A percentile compares a stretch with the other conserved stretches of the same genome.
These are phyloP conservation scores for Cinnamomum micranthum DNA, from an alignment of 164 flowering plant genomes.

Conservation along the genomic window DNA sequence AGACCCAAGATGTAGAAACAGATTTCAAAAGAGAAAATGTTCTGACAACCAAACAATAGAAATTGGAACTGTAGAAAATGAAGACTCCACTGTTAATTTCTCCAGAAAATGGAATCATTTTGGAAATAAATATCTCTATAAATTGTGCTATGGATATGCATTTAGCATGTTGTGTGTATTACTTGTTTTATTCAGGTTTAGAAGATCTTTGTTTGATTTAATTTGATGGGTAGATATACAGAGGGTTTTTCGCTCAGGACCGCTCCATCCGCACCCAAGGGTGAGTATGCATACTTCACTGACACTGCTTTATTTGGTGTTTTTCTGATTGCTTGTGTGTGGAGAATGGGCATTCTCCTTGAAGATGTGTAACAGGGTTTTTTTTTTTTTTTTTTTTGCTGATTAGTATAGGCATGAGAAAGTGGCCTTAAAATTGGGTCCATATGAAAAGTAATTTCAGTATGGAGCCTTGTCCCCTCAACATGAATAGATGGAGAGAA, in stretches of 20 bases:
- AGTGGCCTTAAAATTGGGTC: not conserved
- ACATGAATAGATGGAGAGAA: not conserved
- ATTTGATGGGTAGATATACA: slow-evolving; percentile 62
- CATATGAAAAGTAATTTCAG: not conserved
- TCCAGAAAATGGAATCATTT: too few relatives aligned
- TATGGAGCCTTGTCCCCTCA: not conserved
- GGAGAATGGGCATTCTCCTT: not conserved
- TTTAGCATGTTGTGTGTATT: too few relatives aligned
- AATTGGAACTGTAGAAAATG: too few relatives aligned
- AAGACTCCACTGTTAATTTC: too few relatives aligned
- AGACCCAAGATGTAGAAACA: too few relatives aligned
- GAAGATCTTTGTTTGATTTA: slow-evolving; percentile 32
- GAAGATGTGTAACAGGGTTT: not conserved
- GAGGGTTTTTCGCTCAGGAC: slow-evolving; percentile 71
- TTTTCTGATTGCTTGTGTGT: not conserved
- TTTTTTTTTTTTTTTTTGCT: too few relatives aligned
- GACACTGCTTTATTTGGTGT: not conserved
- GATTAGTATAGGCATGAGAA: not conserved
- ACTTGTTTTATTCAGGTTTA: not conserved
- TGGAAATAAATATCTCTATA: too few relatives aligned
- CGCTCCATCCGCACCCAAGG: slow-evolving; percentile 88
- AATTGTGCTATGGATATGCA: too few relatives aligned
- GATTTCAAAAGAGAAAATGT: too few relatives aligned
- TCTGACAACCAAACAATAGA: too few relatives aligned
- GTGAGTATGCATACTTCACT: slow-evolving; percentile 29